Evolutionary conservation across 1,284 basidiomycete species (phyloP), one percentile per base, ranked within the genome.

Genomic region (Cutaneotrichosporon sp.): DNA sequence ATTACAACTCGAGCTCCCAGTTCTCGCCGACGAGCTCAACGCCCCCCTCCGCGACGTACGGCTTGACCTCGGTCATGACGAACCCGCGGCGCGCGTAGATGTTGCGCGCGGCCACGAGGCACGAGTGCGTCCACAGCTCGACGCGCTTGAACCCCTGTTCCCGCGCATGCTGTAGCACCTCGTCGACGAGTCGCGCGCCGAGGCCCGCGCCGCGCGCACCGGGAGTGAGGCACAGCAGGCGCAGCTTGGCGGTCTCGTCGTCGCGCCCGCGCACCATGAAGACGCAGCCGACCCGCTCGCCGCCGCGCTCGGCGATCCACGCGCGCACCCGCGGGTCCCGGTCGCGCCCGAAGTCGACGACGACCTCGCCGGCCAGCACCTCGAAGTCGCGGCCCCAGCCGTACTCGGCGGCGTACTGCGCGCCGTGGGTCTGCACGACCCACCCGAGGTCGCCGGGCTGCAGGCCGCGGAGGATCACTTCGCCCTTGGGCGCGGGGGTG

Each of bases 21-120:
- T n/a, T 46, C 56, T 64, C 63, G 31, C 56, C 59, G 4, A 62
- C 53, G 8, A 57, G 58, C 51, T 31, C 25, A 13, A 36, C 20
- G 2, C 33, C 36, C 4, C 45, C 60, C 20, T 56, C 54, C 9
- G 38, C 54, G 4, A 33, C 46, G 11, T 60, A 56, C n/a, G 20
- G 24, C 16, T 59, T 33, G 24, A 8, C 7, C 20, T 29, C 31
- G 2, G 57, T 34, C 5, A 54, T 22, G 18, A 8, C 16, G 52
- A 66, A 66, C 11, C 62, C 65, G 20, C 59, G 58, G 24, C 31
- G 34, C n/a, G 56, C 54, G 9, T 66, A 66, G 13, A 66, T 56
- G 4, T n/a, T 8, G 25, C 61, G n/a, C 4, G 65, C 65, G 11
- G 54, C 56, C 9, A 16, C 20, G 25, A 66, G 61, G n/a, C 36